Base-by-base conservation (phyloP, 2,329 filamentous ascomycete species). In the Emmonsia crescens region DNA sequence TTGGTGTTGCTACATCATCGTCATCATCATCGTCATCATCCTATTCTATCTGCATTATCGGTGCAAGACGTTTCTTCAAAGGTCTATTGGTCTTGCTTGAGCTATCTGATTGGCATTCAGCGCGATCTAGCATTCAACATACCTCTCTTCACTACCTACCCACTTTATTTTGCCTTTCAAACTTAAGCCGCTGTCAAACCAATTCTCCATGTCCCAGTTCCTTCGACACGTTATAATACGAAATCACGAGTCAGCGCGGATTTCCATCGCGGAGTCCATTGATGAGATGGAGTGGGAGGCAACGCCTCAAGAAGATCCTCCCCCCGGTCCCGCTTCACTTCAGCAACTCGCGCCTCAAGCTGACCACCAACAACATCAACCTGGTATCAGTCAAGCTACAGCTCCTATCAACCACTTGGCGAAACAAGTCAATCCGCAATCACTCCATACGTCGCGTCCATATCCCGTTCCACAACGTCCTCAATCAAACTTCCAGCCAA, bases 251-350 rank as follows among this genome's bases (percentile, higher is more conserved):
- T 24, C 24, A 48, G 24, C 21, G 14, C 16, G 38, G 14, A 31
- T 10, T 16, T n/a, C 57, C n/a, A 5, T 24, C 31, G 24, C 16
- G 6, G 21, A 38, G 29, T 24, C 38, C 9, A 3, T 19, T 42
- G 56, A 59, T 19, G 29, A 9, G 1, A 63, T 63, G 62, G 62
- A 63, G 3, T 63, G 62, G 62, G 60, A 57, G n/a, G n/a, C 38
- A 55, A 57, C 57, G 5, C 27, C 21, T 5, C 59, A n/a, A 24
- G 38, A 31, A 31, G n/a, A 42, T 14, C 36, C 48, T 14, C 56
- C 27, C 24, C 62, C 31, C n/a, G 36, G 16, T 27, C 44, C 57
- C 5, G 19, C 42, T 49, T 19, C 44, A n/a, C 10, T 19, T 38
- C n/a, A 33, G 14, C 14, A 48, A 19, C 19, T 8, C 19, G 6